These are phyloP conservation scores for Cytauxzoon felis DNA, from an alignment of 169 alveolate genomes.

Conservation along the genomic window DNA sequence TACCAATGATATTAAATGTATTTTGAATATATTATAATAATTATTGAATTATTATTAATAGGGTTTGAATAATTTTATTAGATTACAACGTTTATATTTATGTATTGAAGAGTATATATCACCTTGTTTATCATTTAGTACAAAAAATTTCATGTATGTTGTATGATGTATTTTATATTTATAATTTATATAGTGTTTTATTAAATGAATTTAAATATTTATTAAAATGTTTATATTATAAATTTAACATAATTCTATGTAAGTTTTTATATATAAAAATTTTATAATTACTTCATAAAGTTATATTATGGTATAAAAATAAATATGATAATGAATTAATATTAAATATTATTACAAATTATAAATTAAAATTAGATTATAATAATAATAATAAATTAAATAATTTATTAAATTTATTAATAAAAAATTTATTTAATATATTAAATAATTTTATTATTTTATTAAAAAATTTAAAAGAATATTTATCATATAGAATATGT, in stretches of 20 bases:
- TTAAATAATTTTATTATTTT: constrained; percentile 1
- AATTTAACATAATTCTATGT: neutral
- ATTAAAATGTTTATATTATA: neutral
- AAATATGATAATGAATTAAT: too few species aligned
- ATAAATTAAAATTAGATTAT: too few species aligned
- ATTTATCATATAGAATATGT: constrained; percentile 51
- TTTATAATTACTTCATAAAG: neutral
- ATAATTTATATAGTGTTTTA: neutral
- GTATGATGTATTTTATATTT: neutral
- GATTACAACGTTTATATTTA: constrained; percentile 29
- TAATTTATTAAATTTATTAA: neutral
- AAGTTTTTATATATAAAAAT: neutral
- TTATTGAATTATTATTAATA: too few species aligned
- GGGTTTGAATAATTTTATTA: neutral
- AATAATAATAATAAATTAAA: too few species aligned
- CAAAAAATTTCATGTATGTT: neutral
- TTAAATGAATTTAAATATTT: neutral
- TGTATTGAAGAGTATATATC: constrained; percentile 42
- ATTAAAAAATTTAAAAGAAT: constrained; percentile 7
- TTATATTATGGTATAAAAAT: neutral
- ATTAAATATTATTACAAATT: too few species aligned
- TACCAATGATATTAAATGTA: too few species aligned
- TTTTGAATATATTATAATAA: too few species aligned
- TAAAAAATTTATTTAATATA: neutral
- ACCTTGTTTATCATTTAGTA: neutral